phyloP scores from a whole-genome alignment of 257 asterid genomes.

The Jacaranda copaia region DNA sequence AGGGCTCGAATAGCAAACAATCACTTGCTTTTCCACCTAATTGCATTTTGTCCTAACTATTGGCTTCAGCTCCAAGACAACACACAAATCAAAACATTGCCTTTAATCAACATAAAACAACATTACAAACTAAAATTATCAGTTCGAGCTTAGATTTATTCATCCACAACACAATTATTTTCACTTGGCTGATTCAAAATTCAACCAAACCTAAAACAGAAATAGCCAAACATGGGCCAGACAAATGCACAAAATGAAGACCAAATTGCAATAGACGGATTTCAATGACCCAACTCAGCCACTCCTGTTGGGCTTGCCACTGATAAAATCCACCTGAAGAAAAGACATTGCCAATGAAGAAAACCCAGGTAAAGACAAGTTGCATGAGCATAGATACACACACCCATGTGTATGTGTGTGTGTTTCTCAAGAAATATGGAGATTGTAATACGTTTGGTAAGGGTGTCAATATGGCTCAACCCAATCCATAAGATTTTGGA shows the following conservation, averaged over 20 bases:
- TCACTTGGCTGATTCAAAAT: conserved; percentile 5
- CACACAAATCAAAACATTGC: no score
- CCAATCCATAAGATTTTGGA: no score
- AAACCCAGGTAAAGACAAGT: neutral
- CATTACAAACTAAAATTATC: neutral
- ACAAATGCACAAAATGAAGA: neutral
- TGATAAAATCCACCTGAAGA: conserved; percentile 55
- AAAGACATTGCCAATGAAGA: neutral
- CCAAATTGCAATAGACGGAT: conserved; percentile 1
- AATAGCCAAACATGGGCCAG: neutral
- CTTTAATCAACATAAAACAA: neutral
- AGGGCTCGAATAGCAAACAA: no score
- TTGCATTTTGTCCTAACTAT: no score
- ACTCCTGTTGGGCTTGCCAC: conserved; percentile 78
- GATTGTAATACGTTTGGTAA: neutral
- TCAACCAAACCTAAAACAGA: conserved; percentile 19
- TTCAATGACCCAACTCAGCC: conserved; percentile 42
- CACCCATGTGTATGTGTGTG: neutral
- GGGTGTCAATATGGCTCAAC: no score
- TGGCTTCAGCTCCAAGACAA: no score
- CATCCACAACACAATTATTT: neutral
- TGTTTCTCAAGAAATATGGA: neutral
- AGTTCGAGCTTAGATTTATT: conserved; percentile 5
- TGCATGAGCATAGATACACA: neutral
- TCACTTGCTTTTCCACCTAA: no score